Percentiles rank a stretch among this genome's conserved stretches.
These are phyloP conservation scores for Dorcoceras hygrometricum DNA, from an alignment of 257 asterid species.

Conservation along the genomic window DNA sequence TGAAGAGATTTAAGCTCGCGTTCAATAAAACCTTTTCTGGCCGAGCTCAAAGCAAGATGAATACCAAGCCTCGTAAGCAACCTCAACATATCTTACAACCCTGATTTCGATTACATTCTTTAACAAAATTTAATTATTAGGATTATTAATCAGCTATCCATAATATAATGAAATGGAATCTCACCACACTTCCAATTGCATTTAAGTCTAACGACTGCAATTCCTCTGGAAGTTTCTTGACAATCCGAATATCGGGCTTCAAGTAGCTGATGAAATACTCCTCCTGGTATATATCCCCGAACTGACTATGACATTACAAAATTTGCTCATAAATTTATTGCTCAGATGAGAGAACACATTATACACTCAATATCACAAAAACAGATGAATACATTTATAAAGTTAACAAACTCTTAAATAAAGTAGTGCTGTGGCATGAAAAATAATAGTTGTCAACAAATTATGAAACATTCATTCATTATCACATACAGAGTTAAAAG, in stretches of 20 bases:
- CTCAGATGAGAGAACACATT: constrained; percentile 30
- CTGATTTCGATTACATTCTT: neutral
- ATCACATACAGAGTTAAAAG: neutral
- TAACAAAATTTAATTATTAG: constrained; percentile 10
- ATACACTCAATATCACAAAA: constrained; percentile 20
- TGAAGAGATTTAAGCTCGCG: neutral
- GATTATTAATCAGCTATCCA: neutral
- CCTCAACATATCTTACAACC: neutral
- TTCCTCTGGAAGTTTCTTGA: constrained; percentile 80
- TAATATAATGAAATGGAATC: constrained; percentile 30
- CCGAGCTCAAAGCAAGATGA: neutral
- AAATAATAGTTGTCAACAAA: neutral
- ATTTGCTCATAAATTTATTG: constrained; percentile 39
- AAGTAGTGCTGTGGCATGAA: neutral
- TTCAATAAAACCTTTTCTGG: neutral
- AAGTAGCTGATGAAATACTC: constrained; percentile 83
- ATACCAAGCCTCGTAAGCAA: neutral
- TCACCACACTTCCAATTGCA: constrained; percentile 93
- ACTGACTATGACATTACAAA: constrained; percentile 84
- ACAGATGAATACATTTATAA: constrained; percentile 7
- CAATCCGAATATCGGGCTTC: constrained; percentile 76
- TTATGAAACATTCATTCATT: neutral
- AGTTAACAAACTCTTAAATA: neutral
- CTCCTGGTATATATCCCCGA: constrained; percentile 96
- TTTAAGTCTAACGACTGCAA: constrained; percentile 84